Evolutionary conservation across 257 asterid species (phyloP).

Genomic region (Primulina tabacum): DNA sequence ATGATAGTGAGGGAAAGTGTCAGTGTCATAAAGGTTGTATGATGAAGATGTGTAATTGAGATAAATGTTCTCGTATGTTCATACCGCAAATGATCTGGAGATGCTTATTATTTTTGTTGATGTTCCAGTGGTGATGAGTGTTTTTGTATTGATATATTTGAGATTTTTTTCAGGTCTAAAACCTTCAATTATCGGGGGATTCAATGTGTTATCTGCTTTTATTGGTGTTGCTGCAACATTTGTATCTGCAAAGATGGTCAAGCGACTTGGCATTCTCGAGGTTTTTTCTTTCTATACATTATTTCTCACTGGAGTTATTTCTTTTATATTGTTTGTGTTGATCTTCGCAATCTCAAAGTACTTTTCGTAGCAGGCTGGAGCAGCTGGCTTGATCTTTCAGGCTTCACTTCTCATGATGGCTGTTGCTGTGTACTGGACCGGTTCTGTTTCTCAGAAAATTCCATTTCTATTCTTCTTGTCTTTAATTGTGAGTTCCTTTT

Average conservation of each 20-base stretch:
- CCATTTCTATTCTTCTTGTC: constrained; percentile 71
- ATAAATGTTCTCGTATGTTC: neutral
- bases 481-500: constrained; percentile 64
- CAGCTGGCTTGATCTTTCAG: constrained; percentile 84
- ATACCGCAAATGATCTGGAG: neutral
- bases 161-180: constrained; percentile 58
- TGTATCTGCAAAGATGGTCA: constrained; percentile 76
- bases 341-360: constrained; percentile 20
- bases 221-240: constrained; percentile 94
- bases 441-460: constrained; percentile 61
- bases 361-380: constrained; percentile 77
- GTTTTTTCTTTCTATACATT: constrained; percentile 29
- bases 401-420: constrained; percentile 82
- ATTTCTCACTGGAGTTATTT: constrained; percentile 3
- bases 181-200: constrained; percentile 90
- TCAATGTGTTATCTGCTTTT: constrained; percentile 85
- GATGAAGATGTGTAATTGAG: neutral
- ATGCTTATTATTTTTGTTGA: neutral
- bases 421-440: constrained; percentile 77
- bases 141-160: constrained; percentile 18
- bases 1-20: neutral
- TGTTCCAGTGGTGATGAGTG: neutral
- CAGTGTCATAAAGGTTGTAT: neutral
- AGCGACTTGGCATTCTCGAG: constrained; percentile 73
- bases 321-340: constrained; percentile 12